Conservation (phyloP, 2,329 filamentous ascomycete genomes). For the Tolypocladium amazonense region DNA sequence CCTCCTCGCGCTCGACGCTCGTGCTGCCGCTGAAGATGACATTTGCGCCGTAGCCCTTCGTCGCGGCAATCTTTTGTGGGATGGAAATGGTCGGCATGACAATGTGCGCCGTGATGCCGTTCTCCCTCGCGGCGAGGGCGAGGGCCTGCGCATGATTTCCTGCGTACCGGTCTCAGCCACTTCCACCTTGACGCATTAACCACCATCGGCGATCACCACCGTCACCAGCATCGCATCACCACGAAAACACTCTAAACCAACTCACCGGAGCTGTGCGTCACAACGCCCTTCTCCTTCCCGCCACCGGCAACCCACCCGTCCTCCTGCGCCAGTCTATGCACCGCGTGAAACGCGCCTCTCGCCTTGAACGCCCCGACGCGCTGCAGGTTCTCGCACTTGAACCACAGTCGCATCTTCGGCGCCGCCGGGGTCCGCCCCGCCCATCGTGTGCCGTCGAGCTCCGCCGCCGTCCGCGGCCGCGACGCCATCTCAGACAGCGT, state of each 20-base stretch:
- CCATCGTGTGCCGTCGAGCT: constrained; percentile 46
- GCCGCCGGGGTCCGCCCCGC: constrained; percentile 44
- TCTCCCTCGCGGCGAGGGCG: constrained; percentile 67
- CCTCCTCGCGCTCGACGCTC: constrained; percentile 67
- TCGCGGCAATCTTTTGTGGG: constrained; percentile 79
- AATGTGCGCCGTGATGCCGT: constrained; percentile 70
- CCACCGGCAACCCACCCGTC: constrained; percentile 49
- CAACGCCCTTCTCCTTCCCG: constrained; percentile 57
- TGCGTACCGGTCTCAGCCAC: constrained; percentile 21
- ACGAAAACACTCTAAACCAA: not conserved
- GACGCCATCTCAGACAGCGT: constrained; percentile 70
- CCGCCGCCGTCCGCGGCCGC: constrained; percentile 46
- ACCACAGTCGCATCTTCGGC: constrained; percentile 66
- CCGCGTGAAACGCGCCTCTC: constrained; percentile 79
- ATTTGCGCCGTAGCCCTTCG: constrained; percentile 63
- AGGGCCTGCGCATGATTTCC: constrained; percentile 95
- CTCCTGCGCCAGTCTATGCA: constrained; percentile 56
- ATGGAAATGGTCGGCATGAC: constrained; percentile 86
- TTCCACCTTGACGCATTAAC: not conserved
- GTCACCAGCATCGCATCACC: not conserved
- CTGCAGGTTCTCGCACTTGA: constrained; percentile 95
- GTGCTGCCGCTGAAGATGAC: constrained; percentile 79
- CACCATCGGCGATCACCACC: not conserved
- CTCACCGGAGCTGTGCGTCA: constrained; percentile 80
- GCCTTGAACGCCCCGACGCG: constrained; percentile 88